Evolutionary conservation across 352 stramenopile species (phyloP).

Genomic region (Globisporangium emineosum): DNA sequence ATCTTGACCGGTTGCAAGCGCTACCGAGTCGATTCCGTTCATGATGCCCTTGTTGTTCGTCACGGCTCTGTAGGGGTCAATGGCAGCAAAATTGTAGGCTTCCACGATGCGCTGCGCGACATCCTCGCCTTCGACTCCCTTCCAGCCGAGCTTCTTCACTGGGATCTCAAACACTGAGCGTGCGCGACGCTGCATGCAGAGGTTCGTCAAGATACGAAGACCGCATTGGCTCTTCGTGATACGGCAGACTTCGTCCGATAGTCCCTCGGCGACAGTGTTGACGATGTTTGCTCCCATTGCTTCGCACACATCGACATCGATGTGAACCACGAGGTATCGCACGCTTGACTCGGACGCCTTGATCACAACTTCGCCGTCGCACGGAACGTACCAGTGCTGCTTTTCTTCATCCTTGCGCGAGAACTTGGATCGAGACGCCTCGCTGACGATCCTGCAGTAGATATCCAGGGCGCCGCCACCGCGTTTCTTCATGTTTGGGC

Average conservation of each 20-base stretch:
- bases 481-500: constrained; percentile 84
- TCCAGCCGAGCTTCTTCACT: constrained; percentile 70
- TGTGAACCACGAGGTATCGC: constrained; percentile 78
- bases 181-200: constrained; percentile 81
- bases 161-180: constrained; percentile 73
- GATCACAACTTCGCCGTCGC: constrained; percentile 51
- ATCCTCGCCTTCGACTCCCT: constrained; percentile 69
- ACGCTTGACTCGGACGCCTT: constrained; percentile 25
- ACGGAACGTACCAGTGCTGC: constrained; percentile 58
- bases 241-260: constrained; percentile 67
- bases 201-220: constrained; percentile 87
- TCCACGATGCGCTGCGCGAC: constrained; percentile 79
- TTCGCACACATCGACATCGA: constrained; percentile 87
- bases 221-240: constrained; percentile 63
- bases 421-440: constrained; percentile 26
- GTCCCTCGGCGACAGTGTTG: constrained; percentile 83
- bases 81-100: constrained; percentile 80
- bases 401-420: constrained; percentile 15
- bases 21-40: constrained; percentile 83
- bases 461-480: constrained; percentile 76
- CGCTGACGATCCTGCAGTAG: constrained; percentile 77
- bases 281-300: constrained; percentile 89
- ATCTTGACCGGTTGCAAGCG: constrained; percentile 81
- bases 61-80: constrained; percentile 81
- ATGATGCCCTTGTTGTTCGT: constrained; percentile 91